Evolutionary conservation across 2,329 filamentous ascomycete genomes (phyloP).

Genomic region (Geosmithia morbida): DNA sequence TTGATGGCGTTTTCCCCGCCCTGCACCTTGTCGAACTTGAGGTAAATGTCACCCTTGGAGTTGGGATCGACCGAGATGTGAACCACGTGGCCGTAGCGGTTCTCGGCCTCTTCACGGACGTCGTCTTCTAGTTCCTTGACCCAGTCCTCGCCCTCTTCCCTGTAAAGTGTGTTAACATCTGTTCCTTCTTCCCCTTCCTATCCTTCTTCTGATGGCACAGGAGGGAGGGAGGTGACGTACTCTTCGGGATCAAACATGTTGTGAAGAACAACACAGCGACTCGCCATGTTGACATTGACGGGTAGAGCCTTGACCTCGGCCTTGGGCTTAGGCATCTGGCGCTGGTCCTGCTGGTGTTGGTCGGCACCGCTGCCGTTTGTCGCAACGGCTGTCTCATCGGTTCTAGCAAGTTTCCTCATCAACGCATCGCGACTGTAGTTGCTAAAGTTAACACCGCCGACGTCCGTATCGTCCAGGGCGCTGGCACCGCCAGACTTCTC

Average conservation of each 20-base stretch:
- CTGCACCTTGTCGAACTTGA: constrained; percentile 93
- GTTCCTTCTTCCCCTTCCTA: not conserved
- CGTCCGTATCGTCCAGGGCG: constrained; percentile 92
- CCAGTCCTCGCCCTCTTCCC: constrained; percentile 79
- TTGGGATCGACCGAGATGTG: constrained; percentile 93
- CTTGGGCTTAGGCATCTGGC: constrained; percentile 62
- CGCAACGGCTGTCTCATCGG: constrained; percentile 56
- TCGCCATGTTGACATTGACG: constrained; percentile 81
- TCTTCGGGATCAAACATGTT: constrained; percentile 91
- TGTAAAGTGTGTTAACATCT: constrained; percentile 26
- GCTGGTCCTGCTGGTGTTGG: constrained; percentile 44
- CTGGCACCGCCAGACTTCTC: constrained; percentile 79
- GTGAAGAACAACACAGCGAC: constrained; percentile 82
- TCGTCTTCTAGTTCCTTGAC: constrained; percentile 89
- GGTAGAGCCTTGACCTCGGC: constrained; percentile 65
- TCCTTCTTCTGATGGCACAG: not conserved
- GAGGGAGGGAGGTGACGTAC: constrained; percentile 41
- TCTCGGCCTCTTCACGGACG: constrained; percentile 81
- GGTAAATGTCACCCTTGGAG: constrained; percentile 89
- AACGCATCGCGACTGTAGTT: constrained; percentile 97
- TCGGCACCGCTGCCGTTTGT: not conserved
- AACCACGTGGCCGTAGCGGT: constrained; percentile 93
- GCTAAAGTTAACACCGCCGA: constrained; percentile 97
- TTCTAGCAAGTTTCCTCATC: constrained; percentile 96
- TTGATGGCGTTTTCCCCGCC: constrained; percentile 97